Evolutionary conservation across 805 yeast species (phyloP).

Genomic region (Nakazawaea wickerhamii): DNA sequence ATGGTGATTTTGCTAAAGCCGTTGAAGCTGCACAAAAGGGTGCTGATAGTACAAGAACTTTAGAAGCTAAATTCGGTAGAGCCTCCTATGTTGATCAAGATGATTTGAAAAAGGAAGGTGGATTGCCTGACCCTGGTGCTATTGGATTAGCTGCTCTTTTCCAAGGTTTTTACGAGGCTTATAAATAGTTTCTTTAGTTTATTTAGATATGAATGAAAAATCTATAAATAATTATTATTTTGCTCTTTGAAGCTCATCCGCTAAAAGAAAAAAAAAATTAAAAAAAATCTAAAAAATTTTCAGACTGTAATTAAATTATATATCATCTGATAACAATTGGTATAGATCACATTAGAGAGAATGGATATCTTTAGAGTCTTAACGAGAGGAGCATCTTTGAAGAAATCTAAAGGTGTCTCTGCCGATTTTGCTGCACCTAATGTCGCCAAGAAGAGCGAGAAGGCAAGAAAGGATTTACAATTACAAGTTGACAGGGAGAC

Average conservation of each 20-base stretch:
- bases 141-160: conserved; percentile 68
- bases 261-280: neutral
- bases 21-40: conserved; percentile 67
- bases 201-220: neutral
- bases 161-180: conserved; percentile 32
- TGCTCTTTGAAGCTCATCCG: neutral
- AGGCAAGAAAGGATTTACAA: conserved; percentile 35
- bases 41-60: conserved; percentile 66
- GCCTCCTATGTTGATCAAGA: conserved; percentile 80
- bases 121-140: conserved; percentile 96
- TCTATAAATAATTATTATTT: neutral
- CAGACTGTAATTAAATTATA: neutral
- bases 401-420: conserved; percentile 43
- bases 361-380: conserved; percentile 91
- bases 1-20: conserved; percentile 50
- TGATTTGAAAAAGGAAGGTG: conserved; percentile 53
- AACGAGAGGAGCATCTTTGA: conserved; percentile 78
- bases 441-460: conserved; percentile 19
- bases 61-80: conserved; percentile 87
- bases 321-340: neutral
- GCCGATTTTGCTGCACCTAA: conserved; percentile 35
- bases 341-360: conserved; percentile 8
- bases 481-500: conserved; percentile 62
- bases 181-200: conserved; percentile 5
- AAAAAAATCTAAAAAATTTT: conserved; percentile 5